Evolutionary conservation across 2,329 filamentous ascomycete species (phyloP).

Genomic region (Pseudogymnoascus sp.): DNA sequence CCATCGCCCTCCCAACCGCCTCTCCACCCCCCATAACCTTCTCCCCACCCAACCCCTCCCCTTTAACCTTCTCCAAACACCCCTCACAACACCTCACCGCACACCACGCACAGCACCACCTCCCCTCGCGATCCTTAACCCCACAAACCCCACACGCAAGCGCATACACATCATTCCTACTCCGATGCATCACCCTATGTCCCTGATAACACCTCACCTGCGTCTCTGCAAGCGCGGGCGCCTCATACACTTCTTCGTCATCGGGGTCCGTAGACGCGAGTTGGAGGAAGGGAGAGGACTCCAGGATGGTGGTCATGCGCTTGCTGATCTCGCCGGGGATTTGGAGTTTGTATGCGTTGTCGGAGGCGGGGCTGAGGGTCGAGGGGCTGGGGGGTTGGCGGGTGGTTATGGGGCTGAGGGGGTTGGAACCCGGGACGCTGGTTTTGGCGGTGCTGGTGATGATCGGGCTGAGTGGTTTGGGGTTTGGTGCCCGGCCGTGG

Average conservation of each 20-base stretch:
- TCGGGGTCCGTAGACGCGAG: background rate
- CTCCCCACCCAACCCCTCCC: background rate
- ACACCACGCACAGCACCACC: slow-evolving; percentile 29
- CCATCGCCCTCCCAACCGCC: background rate
- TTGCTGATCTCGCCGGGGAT: background rate
- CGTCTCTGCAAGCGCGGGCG: background rate
- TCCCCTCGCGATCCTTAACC: slow-evolving; percentile 21
- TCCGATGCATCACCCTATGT: slow-evolving; percentile 25
- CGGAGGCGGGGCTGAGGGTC: background rate
- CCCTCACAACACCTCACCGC: slow-evolving; percentile 26
- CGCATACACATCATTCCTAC: slow-evolving; percentile 24
- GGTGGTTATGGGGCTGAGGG: background rate
- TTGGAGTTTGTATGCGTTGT: background rate
- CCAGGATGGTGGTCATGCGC: background rate
- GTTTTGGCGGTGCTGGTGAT: background rate
- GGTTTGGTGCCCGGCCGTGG: background rate
- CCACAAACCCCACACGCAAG: slow-evolving; percentile 28
- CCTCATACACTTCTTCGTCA: background rate
- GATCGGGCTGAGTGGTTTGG: background rate
- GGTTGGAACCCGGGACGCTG: background rate
- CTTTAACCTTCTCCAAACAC: slow-evolving; percentile 21
- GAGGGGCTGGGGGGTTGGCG: background rate
- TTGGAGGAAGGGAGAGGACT: background rate
- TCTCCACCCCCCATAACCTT: background rate
- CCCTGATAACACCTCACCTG: slow-evolving; percentile 27